These are phyloP conservation scores for Artemisia tridentata DNA, from an alignment of 129 eudicot species.

Conservation along the genomic window DNA sequence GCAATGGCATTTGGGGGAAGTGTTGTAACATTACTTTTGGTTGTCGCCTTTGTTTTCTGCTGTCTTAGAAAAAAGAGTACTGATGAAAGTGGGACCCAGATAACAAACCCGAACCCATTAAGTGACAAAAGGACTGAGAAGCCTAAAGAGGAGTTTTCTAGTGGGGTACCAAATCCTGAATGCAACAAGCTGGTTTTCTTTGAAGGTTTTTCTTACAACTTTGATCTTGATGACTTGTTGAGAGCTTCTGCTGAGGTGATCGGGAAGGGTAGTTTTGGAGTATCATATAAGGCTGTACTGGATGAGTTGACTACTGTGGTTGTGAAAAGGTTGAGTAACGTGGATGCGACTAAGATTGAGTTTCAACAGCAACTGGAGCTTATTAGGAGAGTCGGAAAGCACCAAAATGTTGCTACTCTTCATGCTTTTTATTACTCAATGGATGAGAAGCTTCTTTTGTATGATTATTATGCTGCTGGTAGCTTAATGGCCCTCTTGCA, in stretches of 20 bases:
- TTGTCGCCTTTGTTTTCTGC: slow-evolving; percentile 33
- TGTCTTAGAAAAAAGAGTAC: slow-evolving; percentile 36
- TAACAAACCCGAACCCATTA: slow-evolving; percentile 38
- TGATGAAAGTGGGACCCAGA: slow-evolving; percentile 28
- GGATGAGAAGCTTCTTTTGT: slow-evolving; percentile 79
- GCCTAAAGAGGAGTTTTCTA: slow-evolving; percentile 53
- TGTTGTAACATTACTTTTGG: slow-evolving; percentile 34
- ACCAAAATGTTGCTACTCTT: slow-evolving; percentile 62
- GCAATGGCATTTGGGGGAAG: slow-evolving; percentile 53
- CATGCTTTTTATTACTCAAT: slow-evolving; percentile 69
- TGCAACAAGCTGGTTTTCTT: slow-evolving; percentile 25
- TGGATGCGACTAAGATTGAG: slow-evolving; percentile 48
- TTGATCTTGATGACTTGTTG: slow-evolving; percentile 76
- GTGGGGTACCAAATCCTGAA: slow-evolving; percentile 39
- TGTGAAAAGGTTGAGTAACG: slow-evolving; percentile 69
- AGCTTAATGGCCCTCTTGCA: slow-evolving; percentile 69
- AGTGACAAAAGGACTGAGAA: slow-evolving; percentile 52
- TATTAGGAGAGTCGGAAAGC: slow-evolving; percentile 69
- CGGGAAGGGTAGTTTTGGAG: slow-evolving; percentile 84
- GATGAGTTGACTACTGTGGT: slow-evolving; percentile 69
- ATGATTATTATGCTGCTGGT: slow-evolving; percentile 55
- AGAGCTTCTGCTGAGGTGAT: slow-evolving; percentile 88
- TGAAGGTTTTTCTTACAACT: slow-evolving; percentile 55
- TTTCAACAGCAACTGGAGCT: slow-evolving; percentile 77
- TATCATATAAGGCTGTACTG: slow-evolving; percentile 69